Evolutionary conservation across 441 rosid species (phyloP), one percentile per base, ranked within the genome.

Genomic region (Rhodomyrtus psidioides): DNA sequence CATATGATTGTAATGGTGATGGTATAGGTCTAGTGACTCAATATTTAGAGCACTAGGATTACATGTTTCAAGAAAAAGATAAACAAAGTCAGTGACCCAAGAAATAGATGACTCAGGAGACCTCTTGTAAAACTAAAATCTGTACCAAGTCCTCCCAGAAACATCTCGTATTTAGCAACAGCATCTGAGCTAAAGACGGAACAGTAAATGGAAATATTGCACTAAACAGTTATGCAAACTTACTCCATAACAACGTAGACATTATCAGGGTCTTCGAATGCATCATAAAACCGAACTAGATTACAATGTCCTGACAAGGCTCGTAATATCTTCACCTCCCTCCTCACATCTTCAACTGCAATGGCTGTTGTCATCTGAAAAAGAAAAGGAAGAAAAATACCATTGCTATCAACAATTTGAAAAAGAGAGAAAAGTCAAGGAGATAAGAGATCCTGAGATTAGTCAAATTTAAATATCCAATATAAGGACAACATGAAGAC

Each of bases 171-270:
- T 21, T 65, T 65, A 65, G 34, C 79, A 70, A 70, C 79, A 70
- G 79, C 79, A 39, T 70, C 49, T 21, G 79, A 21, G n/a, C 79
- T 70, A 39, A 70, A 70, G 79, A 12, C 1, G 13, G 42, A 65
- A 53, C 82, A 28, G 24, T 26, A 79, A 60, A 81, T 53, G 17
- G 85, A 85, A 51, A 86, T 86, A 87, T 53, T 34, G 49, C n/a
- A 39, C 49, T 1, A 23, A 70, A 70, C 79, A 81, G 82, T 83
- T 30, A 39, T 44, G 85, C 56, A 83, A 86, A 87, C 95, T 91
- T 92, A 94, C 97, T 94, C 97, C 97, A 92, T 93, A 0, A 91
- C 95, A 12, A 94, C 89, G 86, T 93, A 94, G 86, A 94, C 95
- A 85, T 94, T 92, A 24, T 90, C 90, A 84, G 86, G 87, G 85